These are phyloP conservation scores for Dendrobium huoshanense DNA, from an alignment of 106 monocot genomes.

Conservation along the genomic window DNA sequence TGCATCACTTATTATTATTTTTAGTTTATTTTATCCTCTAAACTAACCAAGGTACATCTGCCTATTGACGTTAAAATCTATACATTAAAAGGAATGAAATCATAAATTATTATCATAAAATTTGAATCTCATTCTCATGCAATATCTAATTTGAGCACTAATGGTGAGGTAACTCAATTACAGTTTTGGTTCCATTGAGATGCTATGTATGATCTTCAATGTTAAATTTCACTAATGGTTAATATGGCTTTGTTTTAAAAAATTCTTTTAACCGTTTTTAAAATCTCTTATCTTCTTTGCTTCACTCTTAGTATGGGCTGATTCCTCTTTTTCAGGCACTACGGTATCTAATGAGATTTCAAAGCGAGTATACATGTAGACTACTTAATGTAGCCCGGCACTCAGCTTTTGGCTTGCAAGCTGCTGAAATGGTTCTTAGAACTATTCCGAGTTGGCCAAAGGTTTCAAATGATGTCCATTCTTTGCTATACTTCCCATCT, in stretches of 20 bases:
- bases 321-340: conserved; percentile 39
- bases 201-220: too few species aligned
- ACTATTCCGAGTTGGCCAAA: conserved; percentile 40
- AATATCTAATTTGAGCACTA: too few species aligned
- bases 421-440: conserved; percentile 57
- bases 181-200: too few species aligned
- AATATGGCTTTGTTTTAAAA: neutral
- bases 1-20: too few species aligned
- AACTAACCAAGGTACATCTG: too few species aligned
- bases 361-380: conserved; percentile 59
- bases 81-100: too few species aligned
- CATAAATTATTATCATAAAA: too few species aligned
- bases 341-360: conserved; percentile 81
- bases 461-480: conserved; percentile 25
- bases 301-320: neutral
- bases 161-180: too few species aligned
- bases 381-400: conserved; percentile 68
- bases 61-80: too few species aligned
- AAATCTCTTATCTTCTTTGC: neutral
- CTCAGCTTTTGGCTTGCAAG: conserved; percentile 57
- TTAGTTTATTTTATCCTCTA: too few species aligned
- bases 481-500: neutral
- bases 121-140: too few species aligned
- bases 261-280: neutral
- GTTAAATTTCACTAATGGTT: neutral